Evolutionary conservation across 1,284 basidiomycete genomes (phyloP).

Genomic region (Trametes pubescens): DNA sequence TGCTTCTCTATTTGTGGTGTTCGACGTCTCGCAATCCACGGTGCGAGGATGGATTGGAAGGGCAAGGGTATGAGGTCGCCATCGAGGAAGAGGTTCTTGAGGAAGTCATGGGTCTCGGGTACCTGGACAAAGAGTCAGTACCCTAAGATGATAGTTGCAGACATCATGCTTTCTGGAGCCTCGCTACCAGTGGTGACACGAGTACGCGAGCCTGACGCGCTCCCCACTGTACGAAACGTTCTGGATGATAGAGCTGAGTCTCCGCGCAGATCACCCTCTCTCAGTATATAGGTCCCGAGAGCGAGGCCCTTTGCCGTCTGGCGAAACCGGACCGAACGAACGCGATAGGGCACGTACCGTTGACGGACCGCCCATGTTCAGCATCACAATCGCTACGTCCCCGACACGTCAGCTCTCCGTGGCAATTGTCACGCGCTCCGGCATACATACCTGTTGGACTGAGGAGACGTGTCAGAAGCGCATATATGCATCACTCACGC

Average conservation of each 20-base stretch:
- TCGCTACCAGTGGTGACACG: no score
- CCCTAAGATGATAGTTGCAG: no score
- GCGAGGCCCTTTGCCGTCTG: no score
- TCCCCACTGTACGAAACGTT: no score
- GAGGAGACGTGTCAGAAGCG: constrained; percentile 23
- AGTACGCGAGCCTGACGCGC: not conserved
- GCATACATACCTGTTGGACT: constrained; percentile 72
- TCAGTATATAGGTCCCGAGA: no score
- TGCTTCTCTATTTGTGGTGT: constrained; percentile 96
- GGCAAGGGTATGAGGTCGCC: constrained; percentile 96
- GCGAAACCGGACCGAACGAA: not conserved
- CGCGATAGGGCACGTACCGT: constrained; percentile 66
- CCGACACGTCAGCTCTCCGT: constrained; percentile 14
- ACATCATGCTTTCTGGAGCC: not conserved
- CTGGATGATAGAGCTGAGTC: no score
- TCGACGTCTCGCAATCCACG: constrained; percentile 89
- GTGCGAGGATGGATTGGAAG: constrained; percentile 89
- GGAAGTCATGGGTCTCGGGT: constrained; percentile 87
- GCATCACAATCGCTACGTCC: constrained; percentile 85
- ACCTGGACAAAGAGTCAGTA: constrained; percentile 57
- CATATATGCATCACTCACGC: not conserved
- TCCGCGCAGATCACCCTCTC: no score
- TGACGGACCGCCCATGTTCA: constrained; percentile 98
- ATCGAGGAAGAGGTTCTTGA: constrained; percentile 95
- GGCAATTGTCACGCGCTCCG: not conserved